These are phyloP conservation scores for Fraxinus sp. DNA, from an alignment of 305 asterid species.

Conservation along the genomic window DNA sequence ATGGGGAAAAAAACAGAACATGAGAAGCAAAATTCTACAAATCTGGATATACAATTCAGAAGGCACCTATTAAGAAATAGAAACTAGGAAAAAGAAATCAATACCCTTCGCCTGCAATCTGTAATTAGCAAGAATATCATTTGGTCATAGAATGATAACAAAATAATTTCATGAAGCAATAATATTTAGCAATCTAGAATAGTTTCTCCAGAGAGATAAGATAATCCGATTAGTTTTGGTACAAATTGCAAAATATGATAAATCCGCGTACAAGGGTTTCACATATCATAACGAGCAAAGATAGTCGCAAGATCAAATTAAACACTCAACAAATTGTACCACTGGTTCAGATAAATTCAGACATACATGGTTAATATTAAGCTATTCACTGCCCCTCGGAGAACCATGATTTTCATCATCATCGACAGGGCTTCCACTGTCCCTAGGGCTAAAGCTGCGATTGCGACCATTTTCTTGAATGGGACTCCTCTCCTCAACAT, in stretches of 20 bases:
- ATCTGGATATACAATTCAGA: neutral
- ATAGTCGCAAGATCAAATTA: neutral
- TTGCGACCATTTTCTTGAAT: slow-evolving; percentile 42
- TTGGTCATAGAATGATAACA: neutral
- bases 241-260: neutral
- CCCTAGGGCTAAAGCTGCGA: slow-evolving; percentile 62
- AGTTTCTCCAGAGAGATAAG: neutral
- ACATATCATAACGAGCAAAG: neutral
- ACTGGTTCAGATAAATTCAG: neutral
- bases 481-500: slow-evolving; percentile 8
- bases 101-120: neutral
- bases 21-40: neutral
- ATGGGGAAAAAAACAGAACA: neutral
- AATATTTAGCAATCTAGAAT: neutral
- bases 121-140: neutral
- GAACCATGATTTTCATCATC: slow-evolving; percentile 51
- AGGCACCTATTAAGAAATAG: neutral
- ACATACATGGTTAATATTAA: neutral
- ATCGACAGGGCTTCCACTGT: slow-evolving; percentile 58
- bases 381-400: slow-evolving; percentile 49
- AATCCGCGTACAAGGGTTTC: neutral
- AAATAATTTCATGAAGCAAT: neutral
- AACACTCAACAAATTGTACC: neutral
- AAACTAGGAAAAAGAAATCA: neutral
- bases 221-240: neutral